Percentiles rank a stretch among this genome's conserved stretches.
phyloP scores from a whole-genome alignment of 139 green algal species.

The Eudorina sp. region DNA sequence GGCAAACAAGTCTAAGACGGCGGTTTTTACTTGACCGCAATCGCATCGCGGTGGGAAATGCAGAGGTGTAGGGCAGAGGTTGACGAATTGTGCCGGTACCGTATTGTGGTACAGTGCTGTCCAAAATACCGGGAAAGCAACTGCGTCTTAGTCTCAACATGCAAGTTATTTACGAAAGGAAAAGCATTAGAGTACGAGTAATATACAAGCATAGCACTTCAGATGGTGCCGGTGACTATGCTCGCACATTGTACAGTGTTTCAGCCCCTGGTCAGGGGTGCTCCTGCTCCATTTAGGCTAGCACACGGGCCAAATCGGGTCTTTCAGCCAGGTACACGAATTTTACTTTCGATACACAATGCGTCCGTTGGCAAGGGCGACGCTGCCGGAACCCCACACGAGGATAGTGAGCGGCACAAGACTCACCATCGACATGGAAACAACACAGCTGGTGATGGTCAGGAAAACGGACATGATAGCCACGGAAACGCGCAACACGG shows the following conservation, averaged over 20 bases:
- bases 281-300: background rate
- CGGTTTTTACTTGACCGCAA: no score
- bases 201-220: no score
- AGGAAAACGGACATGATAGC: background rate
- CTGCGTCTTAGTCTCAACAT: no score
- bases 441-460: background rate
- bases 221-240: background rate
- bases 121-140: no score
- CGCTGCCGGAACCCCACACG: constrained; percentile 5
- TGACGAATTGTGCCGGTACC: no score
- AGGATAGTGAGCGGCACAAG: background rate
- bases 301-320: background rate
- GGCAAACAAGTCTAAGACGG: no score
- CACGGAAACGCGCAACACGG: background rate
- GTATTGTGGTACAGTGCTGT: no score
- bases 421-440: background rate
- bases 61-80: no score
- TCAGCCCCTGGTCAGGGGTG: background rate
- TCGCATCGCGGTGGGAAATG: no score
- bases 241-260: background rate
- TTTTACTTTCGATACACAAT: background rate
- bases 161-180: no score
- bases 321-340: background rate
- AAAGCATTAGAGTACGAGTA: no score
- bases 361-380: background rate